Evolutionary conservation across 148 eudicot genomes (phyloP), one percentile per base, ranked within the genome.

Genomic region (Chenopodium berlandieri): DNA sequence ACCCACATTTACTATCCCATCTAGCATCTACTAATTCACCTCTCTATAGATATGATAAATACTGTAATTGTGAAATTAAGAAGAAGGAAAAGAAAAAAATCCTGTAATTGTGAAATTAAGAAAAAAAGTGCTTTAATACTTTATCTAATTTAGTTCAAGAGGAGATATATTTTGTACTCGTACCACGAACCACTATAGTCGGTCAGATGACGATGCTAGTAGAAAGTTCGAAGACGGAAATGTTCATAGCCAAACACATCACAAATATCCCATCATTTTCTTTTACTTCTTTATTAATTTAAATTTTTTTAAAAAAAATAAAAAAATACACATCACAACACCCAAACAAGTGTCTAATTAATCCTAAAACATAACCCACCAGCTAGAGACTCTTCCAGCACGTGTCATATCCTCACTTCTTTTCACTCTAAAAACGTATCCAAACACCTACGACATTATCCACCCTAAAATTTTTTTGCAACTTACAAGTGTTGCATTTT

Each of bases 351-450:
- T 65, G 83, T 73, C 73, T 3, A 23, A 44, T 4, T 13, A 16
- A 40, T 31, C 27, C 62, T 4, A 32, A 1, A 8, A 37, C 25
- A 64, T 50, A 62, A 75, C 78, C 31, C 12, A 73, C 79, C 79
- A 75, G 65, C 83, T 74, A 64, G 52, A 81, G 52, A 81, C 73
- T 75, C 75, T 66, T 81, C 83, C 3, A 12, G 25, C 75, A 67
- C 79, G 75, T 81, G 79, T 67, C 50, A 31, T 23, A 12, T n/a
- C 56, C 32, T 34, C 64, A 22, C 20, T 23, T 34, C 16, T 16
- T 7, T 9, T 12, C 19, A 19, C 2, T 31, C 48, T 60, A 56
- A 72, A 65, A 4, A 40, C n/a, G 9, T 10, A 20, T 30, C 34
- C 76, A 7, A 73, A 14, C 30, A 16, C 34, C 1, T 19, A 68